Conservation (phyloP, 2,329 filamentous ascomycete genomes). For the Didymella pinodella region DNA sequence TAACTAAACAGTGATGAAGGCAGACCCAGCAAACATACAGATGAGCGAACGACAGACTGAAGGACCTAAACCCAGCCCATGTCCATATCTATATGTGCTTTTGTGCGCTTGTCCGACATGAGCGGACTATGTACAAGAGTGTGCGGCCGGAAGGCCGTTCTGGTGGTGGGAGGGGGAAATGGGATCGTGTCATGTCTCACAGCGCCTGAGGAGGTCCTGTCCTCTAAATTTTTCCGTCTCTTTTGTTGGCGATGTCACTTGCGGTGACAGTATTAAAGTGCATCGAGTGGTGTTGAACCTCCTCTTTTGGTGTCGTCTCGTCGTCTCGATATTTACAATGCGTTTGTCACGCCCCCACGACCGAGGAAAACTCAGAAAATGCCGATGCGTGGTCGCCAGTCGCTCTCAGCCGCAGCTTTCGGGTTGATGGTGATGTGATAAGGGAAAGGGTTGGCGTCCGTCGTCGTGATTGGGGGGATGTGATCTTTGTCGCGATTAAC, state of each 20-base stretch:
- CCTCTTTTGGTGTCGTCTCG: constrained; percentile 21
- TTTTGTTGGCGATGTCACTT: constrained; percentile 19
- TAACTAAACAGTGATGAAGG: constrained; percentile 30
- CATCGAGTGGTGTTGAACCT: constrained; percentile 36
- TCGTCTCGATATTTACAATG: constrained; percentile 33
- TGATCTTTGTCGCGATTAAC: constrained; percentile 92
- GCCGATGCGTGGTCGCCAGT: constrained; percentile 81
- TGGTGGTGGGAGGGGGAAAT: constrained; percentile 13
- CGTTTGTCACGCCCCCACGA: constrained; percentile 11
- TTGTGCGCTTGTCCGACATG: constrained; percentile 31
- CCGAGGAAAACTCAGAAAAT: constrained; percentile 34
- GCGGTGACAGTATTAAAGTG: constrained; percentile 3
- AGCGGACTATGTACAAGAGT: constrained; percentile 39
- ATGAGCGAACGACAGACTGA: not conserved
- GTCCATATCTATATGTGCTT: constrained; percentile 12
- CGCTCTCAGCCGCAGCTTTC: constrained; percentile 65
- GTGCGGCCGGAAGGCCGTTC: constrained; percentile 14
- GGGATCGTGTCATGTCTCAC: constrained; percentile 12
- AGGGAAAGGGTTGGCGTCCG: constrained; percentile 90
- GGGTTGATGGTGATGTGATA: constrained; percentile 92
- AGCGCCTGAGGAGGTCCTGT: not conserved
- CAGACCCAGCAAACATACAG: constrained; percentile 15
- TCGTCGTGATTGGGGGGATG: constrained; percentile 95
- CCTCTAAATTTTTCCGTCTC: constrained; percentile 32
- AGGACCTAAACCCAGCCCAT: constrained; percentile 8